Percentiles rank a stretch among this genome's conserved stretches.
Evolutionary conservation across 139 green algal species (phyloP).

Genomic region (Ettlia oleoabundans): DNA sequence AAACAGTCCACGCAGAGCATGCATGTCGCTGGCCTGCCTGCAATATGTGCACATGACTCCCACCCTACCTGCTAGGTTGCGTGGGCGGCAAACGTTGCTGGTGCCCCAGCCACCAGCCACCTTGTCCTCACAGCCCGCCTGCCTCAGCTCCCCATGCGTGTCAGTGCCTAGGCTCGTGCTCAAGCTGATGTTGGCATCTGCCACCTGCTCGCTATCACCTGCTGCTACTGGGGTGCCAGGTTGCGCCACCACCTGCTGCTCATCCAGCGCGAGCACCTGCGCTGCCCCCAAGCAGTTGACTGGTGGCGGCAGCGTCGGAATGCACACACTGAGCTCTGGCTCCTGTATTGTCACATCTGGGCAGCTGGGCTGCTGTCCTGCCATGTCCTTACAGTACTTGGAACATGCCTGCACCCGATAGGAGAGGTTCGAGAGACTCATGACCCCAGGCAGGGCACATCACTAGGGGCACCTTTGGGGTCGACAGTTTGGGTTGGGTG

Average conservation of each 20-base stretch:
- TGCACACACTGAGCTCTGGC: background rate
- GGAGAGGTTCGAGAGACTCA: no score
- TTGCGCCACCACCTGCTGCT: background rate
- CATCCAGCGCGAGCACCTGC: background rate
- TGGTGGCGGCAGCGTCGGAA: conserved; percentile 10
- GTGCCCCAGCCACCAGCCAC: background rate
- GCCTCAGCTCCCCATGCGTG: background rate
- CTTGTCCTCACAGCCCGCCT: background rate
- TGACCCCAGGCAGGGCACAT: no score
- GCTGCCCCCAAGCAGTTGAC: background rate
- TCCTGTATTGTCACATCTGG: background rate
- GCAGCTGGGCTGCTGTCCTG: background rate
- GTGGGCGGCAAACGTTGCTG: conserved; percentile 8
- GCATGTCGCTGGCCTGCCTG: background rate
- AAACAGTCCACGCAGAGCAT: background rate
- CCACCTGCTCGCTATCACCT: background rate
- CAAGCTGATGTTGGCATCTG: background rate
- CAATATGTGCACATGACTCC: no score
- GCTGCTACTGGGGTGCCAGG: background rate
- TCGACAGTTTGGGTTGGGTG: no score
- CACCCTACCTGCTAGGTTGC: conserved; percentile 1
- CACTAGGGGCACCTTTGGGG: no score
- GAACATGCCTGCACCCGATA: conserved; percentile 43
- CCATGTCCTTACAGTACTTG: conserved; percentile 44
- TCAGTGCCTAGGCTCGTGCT: background rate